Conservation (phyloP, 73 alveolate species). For the Paramecium tetraurelia region DNA sequence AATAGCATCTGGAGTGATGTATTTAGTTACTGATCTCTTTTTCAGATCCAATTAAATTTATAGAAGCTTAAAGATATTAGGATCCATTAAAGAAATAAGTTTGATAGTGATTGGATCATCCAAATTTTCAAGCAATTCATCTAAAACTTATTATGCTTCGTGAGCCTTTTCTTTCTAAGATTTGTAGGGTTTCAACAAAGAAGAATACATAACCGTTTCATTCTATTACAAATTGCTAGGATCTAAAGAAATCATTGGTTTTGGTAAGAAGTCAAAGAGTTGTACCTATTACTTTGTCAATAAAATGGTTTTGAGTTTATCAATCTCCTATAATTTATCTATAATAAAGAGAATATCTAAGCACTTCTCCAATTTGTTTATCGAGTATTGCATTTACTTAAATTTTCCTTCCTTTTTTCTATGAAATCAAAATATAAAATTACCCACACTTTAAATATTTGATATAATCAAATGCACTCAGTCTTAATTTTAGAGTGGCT, state of each 20-base stretch:
- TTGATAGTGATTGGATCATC: not conserved
- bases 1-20: not conserved
- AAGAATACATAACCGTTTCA: not conserved
- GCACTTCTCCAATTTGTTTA: slow-evolving; percentile 26
- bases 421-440: not conserved
- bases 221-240: not conserved
- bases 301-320: slow-evolving; percentile 51
- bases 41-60: not conserved
- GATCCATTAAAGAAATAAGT: not conserved
- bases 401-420: not conserved
- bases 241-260: slow-evolving; percentile 31
- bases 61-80: not conserved
- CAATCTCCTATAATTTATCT: slow-evolving; percentile 53
- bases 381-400: not conserved
- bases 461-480: not conserved
- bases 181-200: not conserved
- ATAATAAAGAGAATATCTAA: slow-evolving; percentile 48
- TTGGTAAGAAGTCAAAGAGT: slow-evolving; percentile 54
- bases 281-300: not conserved
- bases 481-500: not conserved
- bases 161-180: not conserved
- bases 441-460: slow-evolving; percentile 3
- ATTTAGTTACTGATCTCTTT: not conserved
- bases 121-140: not conserved
- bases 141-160: not conserved